These are phyloP conservation scores for Thelonectria rubi DNA, from an alignment of 2,329 filamentous ascomycete species.

Conservation along the genomic window DNA sequence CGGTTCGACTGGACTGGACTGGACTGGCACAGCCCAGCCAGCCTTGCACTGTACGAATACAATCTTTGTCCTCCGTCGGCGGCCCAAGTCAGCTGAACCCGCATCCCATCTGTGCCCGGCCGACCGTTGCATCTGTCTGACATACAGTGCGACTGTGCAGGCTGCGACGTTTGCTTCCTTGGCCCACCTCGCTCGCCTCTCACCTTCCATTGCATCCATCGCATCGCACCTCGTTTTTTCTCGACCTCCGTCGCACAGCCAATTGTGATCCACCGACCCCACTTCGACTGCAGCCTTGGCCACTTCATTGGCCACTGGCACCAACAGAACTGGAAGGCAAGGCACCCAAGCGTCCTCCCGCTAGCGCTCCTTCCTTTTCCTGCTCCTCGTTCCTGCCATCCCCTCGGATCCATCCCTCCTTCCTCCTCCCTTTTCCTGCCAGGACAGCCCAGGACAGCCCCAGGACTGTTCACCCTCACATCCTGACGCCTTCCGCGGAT, in stretches of 20 bases:
- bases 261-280: background rate
- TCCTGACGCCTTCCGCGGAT: constrained; percentile 6
- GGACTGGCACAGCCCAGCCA: too few relatives aligned
- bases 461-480: background rate
- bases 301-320: background rate
- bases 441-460: constrained; percentile 14
- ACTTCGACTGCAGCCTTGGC: background rate
- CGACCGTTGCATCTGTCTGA: background rate
- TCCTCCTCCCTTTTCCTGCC: constrained; percentile 13
- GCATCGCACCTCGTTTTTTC: background rate
- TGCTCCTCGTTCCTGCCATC: constrained; percentile 15
- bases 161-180: background rate
- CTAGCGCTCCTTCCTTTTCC: constrained; percentile 5
- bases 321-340: background rate
- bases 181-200: background rate
- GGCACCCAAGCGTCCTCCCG: background rate
- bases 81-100: too few relatives aligned
- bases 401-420: background rate
- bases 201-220: too few relatives aligned
- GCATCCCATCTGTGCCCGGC: too few relatives aligned
- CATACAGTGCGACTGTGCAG: background rate
- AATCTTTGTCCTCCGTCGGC: too few relatives aligned
- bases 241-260: background rate
- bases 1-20: too few relatives aligned
- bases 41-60: too few relatives aligned